These are phyloP conservation scores for Chytriomyces sp. DNA, from an alignment of 192 early-diverging fungal species.

Conservation along the genomic window DNA sequence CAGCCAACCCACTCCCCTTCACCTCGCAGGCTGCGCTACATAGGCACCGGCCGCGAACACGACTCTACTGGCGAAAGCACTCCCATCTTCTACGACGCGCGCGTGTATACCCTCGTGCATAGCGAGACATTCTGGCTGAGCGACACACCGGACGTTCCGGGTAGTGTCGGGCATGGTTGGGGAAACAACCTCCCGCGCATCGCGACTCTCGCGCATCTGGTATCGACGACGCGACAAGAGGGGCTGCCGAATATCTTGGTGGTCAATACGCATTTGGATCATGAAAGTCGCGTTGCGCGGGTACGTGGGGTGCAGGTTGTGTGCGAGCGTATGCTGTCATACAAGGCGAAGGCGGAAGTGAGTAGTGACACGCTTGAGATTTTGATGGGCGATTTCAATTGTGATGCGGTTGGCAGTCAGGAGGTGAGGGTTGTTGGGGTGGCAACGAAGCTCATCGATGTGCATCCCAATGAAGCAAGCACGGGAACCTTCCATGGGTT, in stretches of 20 bases:
- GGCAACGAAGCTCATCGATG: background rate
- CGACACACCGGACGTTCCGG: constrained; percentile 3
- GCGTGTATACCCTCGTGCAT: background rate
- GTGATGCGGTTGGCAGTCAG: background rate
- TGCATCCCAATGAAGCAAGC: background rate
- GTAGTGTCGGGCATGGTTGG: background rate
- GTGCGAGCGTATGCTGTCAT: background rate
- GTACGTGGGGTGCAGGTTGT: background rate
- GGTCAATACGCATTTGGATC: constrained; percentile 5
- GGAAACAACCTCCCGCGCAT: background rate
- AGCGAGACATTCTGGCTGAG: constrained; percentile 4
- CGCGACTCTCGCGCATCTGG: constrained; percentile 2
- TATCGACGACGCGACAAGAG: background rate
- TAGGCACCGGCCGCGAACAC: background rate
- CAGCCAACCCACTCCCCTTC: too few relatives aligned
- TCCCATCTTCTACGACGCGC: constrained; percentile 1
- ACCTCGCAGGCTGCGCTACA: too few relatives aligned
- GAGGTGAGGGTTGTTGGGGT: background rate
- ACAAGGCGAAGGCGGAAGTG: background rate
- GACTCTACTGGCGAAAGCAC: background rate
- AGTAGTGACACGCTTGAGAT: background rate
- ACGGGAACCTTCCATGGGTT: constrained; percentile 6
- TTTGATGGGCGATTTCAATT: background rate
- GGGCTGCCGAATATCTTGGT: background rate
- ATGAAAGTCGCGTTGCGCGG: background rate